A percentile compares a stretch with the other conserved stretches of the same genome.
phyloP scores from a whole-genome alignment of 768 basidiomycete genomes.

The Ramaria rubella region DNA sequence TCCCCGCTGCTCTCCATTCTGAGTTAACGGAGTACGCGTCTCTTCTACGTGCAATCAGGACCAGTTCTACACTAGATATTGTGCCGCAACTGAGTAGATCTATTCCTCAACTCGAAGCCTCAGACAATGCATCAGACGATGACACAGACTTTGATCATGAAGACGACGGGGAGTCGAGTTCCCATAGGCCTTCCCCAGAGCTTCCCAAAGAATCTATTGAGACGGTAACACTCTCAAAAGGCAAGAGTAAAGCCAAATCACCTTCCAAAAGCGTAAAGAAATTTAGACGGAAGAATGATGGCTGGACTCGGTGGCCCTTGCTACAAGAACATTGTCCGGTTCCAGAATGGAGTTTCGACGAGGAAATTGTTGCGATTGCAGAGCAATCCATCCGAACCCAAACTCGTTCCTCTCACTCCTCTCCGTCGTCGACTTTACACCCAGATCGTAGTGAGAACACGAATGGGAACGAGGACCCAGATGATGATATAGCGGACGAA shows the following conservation, averaged over 20 bases:
- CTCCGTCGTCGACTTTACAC: conserved; percentile 8
- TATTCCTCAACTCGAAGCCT: background rate
- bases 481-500: conserved; percentile 20
- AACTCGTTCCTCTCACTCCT: background rate
- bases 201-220: background rate
- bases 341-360: conserved; percentile 66
- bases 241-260: background rate
- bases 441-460: conserved; percentile 9
- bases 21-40: conserved; percentile 65
- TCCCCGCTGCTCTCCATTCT: conserved; percentile 50
- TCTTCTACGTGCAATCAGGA: conserved; percentile 57
- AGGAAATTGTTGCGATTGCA: conserved; percentile 53
- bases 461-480: conserved; percentile 19
- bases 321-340: conserved; percentile 50
- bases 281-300: background rate
- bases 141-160: conserved; percentile 37
- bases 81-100: background rate
- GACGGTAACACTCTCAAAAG: background rate
- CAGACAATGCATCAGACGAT: background rate
- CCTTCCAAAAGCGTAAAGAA: background rate
- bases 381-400: conserved; percentile 26
- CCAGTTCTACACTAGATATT: conserved; percentile 38
- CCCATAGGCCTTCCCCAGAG: background rate
- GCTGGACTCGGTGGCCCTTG: conserved; percentile 77
- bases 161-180: background rate